Conservation (phyloP, 495 filamentous ascomycete genomes). For the Aspergillus nidulans region DNA sequence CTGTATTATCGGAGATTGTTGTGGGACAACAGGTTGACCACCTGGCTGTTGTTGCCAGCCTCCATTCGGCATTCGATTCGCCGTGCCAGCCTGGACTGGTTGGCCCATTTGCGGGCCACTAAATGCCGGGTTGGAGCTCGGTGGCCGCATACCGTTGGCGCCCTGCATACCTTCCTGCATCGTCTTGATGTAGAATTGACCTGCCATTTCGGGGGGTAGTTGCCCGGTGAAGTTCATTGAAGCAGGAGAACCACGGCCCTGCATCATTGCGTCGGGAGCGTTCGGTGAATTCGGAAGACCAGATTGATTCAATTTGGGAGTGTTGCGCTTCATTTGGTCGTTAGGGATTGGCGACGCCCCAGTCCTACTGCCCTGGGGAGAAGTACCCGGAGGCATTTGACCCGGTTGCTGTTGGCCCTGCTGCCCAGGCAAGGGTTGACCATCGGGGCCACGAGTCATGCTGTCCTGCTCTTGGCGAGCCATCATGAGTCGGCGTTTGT, state of each 20-base stretch:
- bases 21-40: constrained; percentile 60
- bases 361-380: constrained; percentile 73
- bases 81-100: constrained; percentile 47
- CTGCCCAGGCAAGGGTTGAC: constrained; percentile 54
- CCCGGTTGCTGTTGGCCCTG: constrained; percentile 1
- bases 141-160: constrained; percentile 77
- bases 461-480: constrained; percentile 92
- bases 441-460: constrained; percentile 54
- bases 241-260: constrained; percentile 77
- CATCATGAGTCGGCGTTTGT: constrained; percentile 96
- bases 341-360: constrained; percentile 85
- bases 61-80: constrained; percentile 46
- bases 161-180: constrained; percentile 52
- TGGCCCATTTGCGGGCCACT: constrained; percentile 60
- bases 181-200: constrained; percentile 56
- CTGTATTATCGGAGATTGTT: constrained; percentile 48
- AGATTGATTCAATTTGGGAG: constrained; percentile 77
- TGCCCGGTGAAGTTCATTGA: constrained; percentile 71
- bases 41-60: constrained; percentile 54
- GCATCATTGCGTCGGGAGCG: constrained; percentile 66
- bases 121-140: constrained; percentile 80
- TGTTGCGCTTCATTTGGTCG: constrained; percentile 84
- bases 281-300: constrained; percentile 77
- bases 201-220: constrained; percentile 63
- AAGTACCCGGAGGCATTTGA: constrained; percentile 62